phyloP scores from a whole-genome alignment of 805 yeast species.

The Candida broadrunensis region DNA sequence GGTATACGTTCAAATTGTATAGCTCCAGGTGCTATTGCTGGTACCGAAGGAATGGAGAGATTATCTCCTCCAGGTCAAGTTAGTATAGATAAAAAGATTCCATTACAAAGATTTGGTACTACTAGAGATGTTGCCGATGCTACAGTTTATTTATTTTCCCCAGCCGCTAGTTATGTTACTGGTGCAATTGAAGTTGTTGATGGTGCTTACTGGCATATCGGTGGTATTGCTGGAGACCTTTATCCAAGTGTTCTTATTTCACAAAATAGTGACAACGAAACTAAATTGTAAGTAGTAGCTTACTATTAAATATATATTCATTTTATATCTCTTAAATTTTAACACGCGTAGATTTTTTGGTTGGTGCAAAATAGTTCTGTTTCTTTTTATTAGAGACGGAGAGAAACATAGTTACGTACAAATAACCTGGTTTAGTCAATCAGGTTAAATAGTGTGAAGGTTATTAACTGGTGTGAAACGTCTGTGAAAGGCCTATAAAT shows the following conservation, averaged over 20 bases:
- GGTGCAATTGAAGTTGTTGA: conserved; percentile 83
- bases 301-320: too few relatives aligned
- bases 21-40: conserved; percentile 89
- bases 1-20: conserved; percentile 82
- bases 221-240: conserved; percentile 33
- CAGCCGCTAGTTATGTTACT: conserved; percentile 73
- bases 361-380: too few relatives aligned
- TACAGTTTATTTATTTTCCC: conserved; percentile 79
- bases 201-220: conserved; percentile 89
- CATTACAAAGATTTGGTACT: conserved; percentile 66
- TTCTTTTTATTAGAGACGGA: too few relatives aligned
- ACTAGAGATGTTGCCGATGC: conserved; percentile 83
- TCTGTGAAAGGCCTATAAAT: too few relatives aligned
- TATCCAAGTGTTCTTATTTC: conserved; percentile 30
- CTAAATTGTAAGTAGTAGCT: conserved; percentile 21
- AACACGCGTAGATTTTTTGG: too few relatives aligned
- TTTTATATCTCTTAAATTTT: too few relatives aligned
- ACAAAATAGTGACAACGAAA: conserved; percentile 25
- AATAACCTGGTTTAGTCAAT: too few relatives aligned
- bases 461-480: too few relatives aligned
- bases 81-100: conserved; percentile 45
- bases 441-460: too few relatives aligned
- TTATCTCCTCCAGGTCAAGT: conserved; percentile 42
- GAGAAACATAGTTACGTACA: too few relatives aligned
- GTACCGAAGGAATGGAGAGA: conserved; percentile 81